A percentile compares a stretch with the other conserved stretches of the same genome.
phyloP scores from a whole-genome alignment of 805 yeast genomes.

The Lachancea lanzarotensis region DNA sequence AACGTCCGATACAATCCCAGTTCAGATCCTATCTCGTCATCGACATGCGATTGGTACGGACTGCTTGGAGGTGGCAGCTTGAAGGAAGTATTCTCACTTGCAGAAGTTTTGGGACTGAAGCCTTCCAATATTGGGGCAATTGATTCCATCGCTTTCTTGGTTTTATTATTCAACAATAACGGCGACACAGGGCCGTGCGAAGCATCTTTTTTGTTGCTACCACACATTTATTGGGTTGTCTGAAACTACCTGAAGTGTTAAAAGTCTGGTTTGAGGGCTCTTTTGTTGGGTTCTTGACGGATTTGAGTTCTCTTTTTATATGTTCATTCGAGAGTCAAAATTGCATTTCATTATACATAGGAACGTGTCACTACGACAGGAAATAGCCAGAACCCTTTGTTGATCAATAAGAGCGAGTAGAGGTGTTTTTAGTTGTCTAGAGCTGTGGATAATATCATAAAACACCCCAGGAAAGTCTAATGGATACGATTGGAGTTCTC shows the following conservation, averaged over 20 bases:
- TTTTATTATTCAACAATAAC: constrained; percentile 26
- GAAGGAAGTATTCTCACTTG: constrained; percentile 39
- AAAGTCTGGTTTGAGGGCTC: too few species aligned
- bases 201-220: background rate
- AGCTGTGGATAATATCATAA: too few species aligned
- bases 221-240: background rate
- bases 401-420: too few species aligned
- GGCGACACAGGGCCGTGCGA: constrained; percentile 24
- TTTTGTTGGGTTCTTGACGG: background rate
- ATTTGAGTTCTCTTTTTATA: too few species aligned
- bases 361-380: too few species aligned
- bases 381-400: too few species aligned
- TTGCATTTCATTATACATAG: too few species aligned
- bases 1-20: constrained; percentile 21
- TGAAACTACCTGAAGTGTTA: background rate
- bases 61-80: constrained; percentile 31
- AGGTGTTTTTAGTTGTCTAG: too few species aligned
- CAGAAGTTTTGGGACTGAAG: constrained; percentile 65
- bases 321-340: too few species aligned
- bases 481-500: too few species aligned
- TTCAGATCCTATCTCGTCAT: constrained; percentile 24
- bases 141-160: constrained; percentile 63
- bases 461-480: too few species aligned
- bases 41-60: constrained; percentile 18
- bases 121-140: constrained; percentile 73